Evolutionary conservation across 768 basidiomycete species (phyloP), one percentile per base, ranked within the genome.

Genomic region (Leccinum barrowsii): DNA sequence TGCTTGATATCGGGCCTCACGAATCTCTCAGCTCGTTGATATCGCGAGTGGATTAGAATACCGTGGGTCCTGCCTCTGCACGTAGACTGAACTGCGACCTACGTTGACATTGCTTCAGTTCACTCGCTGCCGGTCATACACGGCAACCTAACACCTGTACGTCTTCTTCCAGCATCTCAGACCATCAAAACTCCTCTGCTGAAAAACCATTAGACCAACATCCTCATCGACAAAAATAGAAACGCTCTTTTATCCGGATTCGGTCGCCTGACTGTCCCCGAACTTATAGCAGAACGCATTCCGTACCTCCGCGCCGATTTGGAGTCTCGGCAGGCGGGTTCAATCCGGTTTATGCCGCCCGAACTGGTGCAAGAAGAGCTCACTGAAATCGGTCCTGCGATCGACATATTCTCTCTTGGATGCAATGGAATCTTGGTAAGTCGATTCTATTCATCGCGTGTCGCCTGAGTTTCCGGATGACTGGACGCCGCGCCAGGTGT

Each of bases 21-120:
- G 7, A 11, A 19, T 15, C 5, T 24, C 52, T 15, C 21, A 63
- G 62, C 62, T 63, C 12, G 57, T 55, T 5, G 61, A 63, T 46
- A 63, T 63, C 48, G 44, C 62, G 19, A 63, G 54, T n/a, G 61
- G 62, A 12, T 17, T 63, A 19, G 62, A 63, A 15, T 63, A 63
- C 44, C 51, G 57, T 63, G 24, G 12, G 62, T 55, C 13, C 44
- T 21, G 17, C 26, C 19, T 44, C 11, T 5, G 24, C 17, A 40
- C 28, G 35, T 22, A n/a, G 7, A 11, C 17, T 35, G 5, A 28
- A 7, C 30, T 24, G 4, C 10, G 11, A 26, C 19, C 50, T n/a
- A 54, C 13, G 12, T 40, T 22, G 17, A 1, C 13, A 15, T 40
- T 2, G 11, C 4, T 21, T 15, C 17, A 63, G 62, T 63, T 12